Evolutionary conservation across 2,329 filamentous ascomycete species (phyloP), one percentile per base, ranked within the genome.

Genomic region (Cladophialophora exuberans): DNA sequence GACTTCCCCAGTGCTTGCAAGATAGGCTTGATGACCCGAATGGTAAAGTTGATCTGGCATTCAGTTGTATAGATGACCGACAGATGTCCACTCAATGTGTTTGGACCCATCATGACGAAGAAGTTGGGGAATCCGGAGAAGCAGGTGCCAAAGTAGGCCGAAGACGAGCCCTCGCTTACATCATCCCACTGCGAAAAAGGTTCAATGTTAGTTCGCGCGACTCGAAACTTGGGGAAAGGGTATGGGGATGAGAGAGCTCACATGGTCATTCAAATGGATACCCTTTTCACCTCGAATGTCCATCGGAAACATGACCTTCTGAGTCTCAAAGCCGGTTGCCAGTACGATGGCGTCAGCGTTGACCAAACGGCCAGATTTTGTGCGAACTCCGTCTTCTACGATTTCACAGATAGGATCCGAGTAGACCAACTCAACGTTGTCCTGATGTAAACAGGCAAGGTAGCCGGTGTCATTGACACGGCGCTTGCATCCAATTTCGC

Each of bases 11-110:
- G 13, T 15, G 13, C 13, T 15, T n/a, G 7, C 22, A 78, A 60
- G 28, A 81, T 69, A 0, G 78, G 77, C 0, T 59, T 60, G 10
- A 81, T 67, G 0, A 77, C 64, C 6, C 74, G 69, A 5, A 76
- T 63, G 15, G 69, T 68, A 35, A n/a, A 35, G 31, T 35, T 35
- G 31, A 35, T n/a, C 31, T 35, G 31, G 31, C 31, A 35, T 15
- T 35, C 31, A 13, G 31, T n/a, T 13, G 13, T 13, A 15, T n/a
- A 35, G 31, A 35, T 35, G 4, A 35, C 31, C 17, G 31, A 35
- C 13, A n/a, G 31, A 13, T 35, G 31, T 5, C 31, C 31, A 35
- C 13, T 35, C 13, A 15, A 13, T 13, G 31, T 15, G 31, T 35
- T 35, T 4, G 31, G 31, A 5, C 31, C 31, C 13, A n/a, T n/a